A percentile compares a stretch with the other conserved stretches of the same genome.
phyloP scores from a whole-genome alignment of 1,284 basidiomycete genomes.

The Apiotrichum siamense region DNA sequence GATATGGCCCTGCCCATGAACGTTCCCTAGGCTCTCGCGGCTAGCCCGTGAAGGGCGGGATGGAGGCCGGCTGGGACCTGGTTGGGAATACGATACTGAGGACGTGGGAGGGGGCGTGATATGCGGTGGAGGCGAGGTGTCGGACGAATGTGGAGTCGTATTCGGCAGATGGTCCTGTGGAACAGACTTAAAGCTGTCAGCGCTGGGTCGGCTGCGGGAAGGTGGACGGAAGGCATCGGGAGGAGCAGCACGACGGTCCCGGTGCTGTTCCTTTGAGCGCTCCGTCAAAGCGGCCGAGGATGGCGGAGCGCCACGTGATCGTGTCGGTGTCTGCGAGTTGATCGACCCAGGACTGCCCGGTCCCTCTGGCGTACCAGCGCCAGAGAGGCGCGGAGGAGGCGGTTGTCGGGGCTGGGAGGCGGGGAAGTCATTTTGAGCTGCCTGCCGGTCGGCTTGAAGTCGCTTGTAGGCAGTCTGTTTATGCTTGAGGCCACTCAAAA shows the following conservation, averaged over 20 bases:
- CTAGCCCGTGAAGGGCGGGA: slow-evolving; percentile 28
- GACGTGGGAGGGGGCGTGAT: slow-evolving; percentile 15
- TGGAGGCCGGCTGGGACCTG: slow-evolving; percentile 13
- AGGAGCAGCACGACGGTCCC: slow-evolving; percentile 31
- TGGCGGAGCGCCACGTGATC: background rate
- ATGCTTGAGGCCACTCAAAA: slow-evolving; percentile 81
- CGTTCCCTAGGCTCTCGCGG: slow-evolving; percentile 28
- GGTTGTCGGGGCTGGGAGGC: background rate
- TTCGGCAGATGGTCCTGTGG: background rate
- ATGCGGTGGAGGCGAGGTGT: background rate
- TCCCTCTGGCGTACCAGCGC: background rate
- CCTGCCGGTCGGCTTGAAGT: slow-evolving; percentile 25
- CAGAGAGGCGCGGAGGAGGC: background rate
- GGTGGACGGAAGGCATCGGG: slow-evolving; percentile 47
- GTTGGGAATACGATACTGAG: background rate
- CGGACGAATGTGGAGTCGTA: too few relatives aligned
- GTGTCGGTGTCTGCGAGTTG: slow-evolving; percentile 2
- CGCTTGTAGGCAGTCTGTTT: slow-evolving; percentile 74
- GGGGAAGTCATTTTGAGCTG: background rate
- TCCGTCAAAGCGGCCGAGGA: slow-evolving; percentile 31
- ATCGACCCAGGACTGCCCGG: slow-evolving; percentile 15
- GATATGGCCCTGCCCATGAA: slow-evolving; percentile 17
- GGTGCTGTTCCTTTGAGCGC: background rate
- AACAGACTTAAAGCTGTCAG: background rate
- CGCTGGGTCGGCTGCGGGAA: slow-evolving; percentile 17